phyloP scores from a whole-genome alignment of 352 stramenopile species.

The Phytophthora tentaculata region DNA sequence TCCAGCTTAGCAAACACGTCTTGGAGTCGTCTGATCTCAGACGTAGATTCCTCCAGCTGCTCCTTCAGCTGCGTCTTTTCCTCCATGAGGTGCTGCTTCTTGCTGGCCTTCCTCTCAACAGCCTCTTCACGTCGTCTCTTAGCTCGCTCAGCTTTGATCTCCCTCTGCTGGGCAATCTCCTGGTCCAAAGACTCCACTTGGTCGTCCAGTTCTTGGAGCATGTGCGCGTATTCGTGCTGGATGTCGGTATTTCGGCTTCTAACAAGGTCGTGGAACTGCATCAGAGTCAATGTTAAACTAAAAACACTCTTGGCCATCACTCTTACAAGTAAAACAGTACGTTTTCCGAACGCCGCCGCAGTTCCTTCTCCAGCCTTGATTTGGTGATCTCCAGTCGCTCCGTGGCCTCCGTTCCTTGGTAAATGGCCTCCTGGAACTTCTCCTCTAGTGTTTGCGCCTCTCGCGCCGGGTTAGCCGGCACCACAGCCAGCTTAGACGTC shows the following conservation, averaged over 20 bases:
- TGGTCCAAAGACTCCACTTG: conserved; percentile 55
- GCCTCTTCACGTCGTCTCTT: conserved; percentile 47
- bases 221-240: conserved; percentile 77
- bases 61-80: conserved; percentile 45
- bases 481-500: conserved; percentile 67
- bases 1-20: conserved; percentile 54
- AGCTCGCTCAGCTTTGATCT: conserved; percentile 25
- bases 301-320: background rate
- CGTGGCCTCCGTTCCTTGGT: conserved; percentile 61
- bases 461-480: conserved; percentile 43
- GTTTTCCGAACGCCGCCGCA: conserved; percentile 57
- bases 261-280: conserved; percentile 66
- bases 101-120: conserved; percentile 32
- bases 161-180: conserved; percentile 54
- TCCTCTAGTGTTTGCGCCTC: conserved; percentile 46
- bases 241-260: conserved; percentile 77
- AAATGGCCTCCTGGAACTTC: conserved; percentile 62
- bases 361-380: conserved; percentile 66
- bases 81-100: conserved; percentile 37
- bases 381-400: conserved; percentile 76
- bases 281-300: background rate
- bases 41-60: conserved; percentile 51
- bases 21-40: conserved; percentile 61
- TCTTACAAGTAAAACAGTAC: conserved; percentile 4
- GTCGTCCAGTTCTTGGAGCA: conserved; percentile 78